A percentile compares a stretch with the other conserved stretches of the same genome.
These are phyloP conservation scores for Baeospora myosura DNA, from an alignment of 1,284 basidiomycete species.

Conservation along the genomic window DNA sequence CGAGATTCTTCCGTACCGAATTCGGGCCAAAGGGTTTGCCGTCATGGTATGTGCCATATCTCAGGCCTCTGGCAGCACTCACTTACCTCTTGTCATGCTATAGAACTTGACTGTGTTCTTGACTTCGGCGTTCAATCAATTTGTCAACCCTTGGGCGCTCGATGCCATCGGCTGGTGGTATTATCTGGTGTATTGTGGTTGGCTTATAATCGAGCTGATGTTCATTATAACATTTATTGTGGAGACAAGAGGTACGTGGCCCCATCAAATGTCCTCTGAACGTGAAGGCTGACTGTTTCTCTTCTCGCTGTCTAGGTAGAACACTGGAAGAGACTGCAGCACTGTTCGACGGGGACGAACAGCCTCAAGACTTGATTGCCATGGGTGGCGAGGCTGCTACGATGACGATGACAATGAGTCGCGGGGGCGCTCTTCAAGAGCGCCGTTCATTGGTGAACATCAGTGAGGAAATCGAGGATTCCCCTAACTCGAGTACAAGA, in stretches of 20 bases:
- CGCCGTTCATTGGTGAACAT: conserved; percentile 6
- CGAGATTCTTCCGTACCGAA: conserved; percentile 62
- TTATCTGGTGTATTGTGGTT: conserved; percentile 46
- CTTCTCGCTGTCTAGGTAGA: conserved; percentile 29
- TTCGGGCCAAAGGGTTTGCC: conserved; percentile 64
- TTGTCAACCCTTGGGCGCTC: conserved; percentile 58
- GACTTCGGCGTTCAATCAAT: conserved; percentile 63
- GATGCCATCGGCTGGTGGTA: conserved; percentile 64
- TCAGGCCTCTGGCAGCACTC: neutral
- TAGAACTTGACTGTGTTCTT: conserved; percentile 53
- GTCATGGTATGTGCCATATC: conserved; percentile 40
- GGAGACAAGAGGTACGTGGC: conserved; percentile 52
- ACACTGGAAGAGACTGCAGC: conserved; percentile 64
- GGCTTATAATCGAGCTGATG: conserved; percentile 50
- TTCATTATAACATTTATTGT: conserved; percentile 52
- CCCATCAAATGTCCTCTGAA: neutral
- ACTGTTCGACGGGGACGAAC: conserved; percentile 53
- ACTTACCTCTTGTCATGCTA: conserved; percentile 3
- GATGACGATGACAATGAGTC: conserved; percentile 29
- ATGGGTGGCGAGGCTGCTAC: conserved; percentile 47
- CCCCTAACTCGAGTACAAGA: neutral
- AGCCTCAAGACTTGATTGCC: conserved; percentile 33
- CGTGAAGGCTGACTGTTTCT: conserved; percentile 2
- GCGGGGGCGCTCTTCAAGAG: no score
- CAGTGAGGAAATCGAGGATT: conserved; percentile 3